Evolutionary conservation across 1,139 yeast species (phyloP).

Genomic region (Candida buenavistaensis): DNA sequence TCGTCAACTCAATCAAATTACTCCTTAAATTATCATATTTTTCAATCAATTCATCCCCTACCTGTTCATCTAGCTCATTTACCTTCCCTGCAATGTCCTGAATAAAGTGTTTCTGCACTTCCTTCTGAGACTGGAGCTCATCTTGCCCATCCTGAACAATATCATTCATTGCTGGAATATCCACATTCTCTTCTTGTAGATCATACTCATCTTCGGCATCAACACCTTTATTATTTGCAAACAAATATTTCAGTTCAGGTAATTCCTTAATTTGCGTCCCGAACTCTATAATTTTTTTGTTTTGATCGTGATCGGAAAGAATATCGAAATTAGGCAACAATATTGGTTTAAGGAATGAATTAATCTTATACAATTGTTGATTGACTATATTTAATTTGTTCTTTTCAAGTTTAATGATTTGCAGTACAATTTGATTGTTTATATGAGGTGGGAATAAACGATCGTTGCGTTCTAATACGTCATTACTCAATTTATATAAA

Average conservation of each 20-base stretch:
- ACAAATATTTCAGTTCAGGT: constrained; percentile 36
- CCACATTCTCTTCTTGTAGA: constrained; percentile 8
- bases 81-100: constrained; percentile 18
- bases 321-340: constrained; percentile 25
- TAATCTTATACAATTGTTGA: constrained; percentile 26
- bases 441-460: constrained; percentile 30
- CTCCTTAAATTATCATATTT: constrained; percentile 26
- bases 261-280: constrained; percentile 27
- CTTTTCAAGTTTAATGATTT: constrained; percentile 34
- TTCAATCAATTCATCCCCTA: constrained; percentile 17
- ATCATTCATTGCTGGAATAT: constrained; percentile 2
- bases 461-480: constrained; percentile 30
- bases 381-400: constrained; percentile 28
- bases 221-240: constrained; percentile 13
- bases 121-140: constrained; percentile 2
- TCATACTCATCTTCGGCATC: constrained; percentile 10
- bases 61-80: constrained; percentile 7
- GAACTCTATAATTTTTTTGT: constrained; percentile 19
- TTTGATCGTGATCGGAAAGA: constrained; percentile 13
- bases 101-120: constrained; percentile 7
- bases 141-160: constrained; percentile 19
- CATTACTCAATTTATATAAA: constrained; percentile 28
- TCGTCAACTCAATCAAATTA: constrained; percentile 19
- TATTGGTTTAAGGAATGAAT: constrained; percentile 29
- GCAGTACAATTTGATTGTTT: constrained; percentile 38